These are phyloP conservation scores for Triglochin maritima DNA, from an alignment of 106 monocot genomes.

Conservation along the genomic window DNA sequence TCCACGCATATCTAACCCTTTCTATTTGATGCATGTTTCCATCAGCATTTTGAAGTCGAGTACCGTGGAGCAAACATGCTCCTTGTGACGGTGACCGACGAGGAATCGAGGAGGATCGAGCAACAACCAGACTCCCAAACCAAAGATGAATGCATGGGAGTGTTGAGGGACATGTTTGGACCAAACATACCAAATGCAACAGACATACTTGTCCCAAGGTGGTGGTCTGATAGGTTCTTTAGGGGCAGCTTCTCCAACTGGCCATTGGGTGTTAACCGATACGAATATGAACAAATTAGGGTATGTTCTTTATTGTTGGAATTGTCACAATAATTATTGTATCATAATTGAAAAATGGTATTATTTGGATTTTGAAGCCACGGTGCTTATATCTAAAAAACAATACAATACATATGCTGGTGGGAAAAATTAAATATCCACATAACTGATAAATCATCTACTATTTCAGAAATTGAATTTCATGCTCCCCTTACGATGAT, in stretches of 20 bases:
- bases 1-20: no score
- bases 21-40: no score
- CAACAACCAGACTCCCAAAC: constrained; percentile 50
- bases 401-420: no score
- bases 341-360: not conserved
- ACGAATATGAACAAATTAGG: constrained; percentile 73
- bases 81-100: constrained; percentile 65
- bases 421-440: no score
- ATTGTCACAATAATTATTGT: not conserved
- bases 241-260: constrained; percentile 78
- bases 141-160: constrained; percentile 54
- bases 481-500: no score
- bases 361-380: not conserved
- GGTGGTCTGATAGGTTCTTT: constrained; percentile 78
- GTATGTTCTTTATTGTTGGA: constrained; percentile 17
- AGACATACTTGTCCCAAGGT: constrained; percentile 67
- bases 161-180: constrained; percentile 56
- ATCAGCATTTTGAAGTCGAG: constrained; percentile 53
- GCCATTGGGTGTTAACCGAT: constrained; percentile 67
- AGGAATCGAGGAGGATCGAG: constrained; percentile 80
- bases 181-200: constrained; percentile 44
- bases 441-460: no score
- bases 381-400: no score
- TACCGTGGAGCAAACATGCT: constrained; percentile 63
- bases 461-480: no score